Conservation (phyloP, 371 early-diverging fungal species). For the Mucor irregularis region DNA sequence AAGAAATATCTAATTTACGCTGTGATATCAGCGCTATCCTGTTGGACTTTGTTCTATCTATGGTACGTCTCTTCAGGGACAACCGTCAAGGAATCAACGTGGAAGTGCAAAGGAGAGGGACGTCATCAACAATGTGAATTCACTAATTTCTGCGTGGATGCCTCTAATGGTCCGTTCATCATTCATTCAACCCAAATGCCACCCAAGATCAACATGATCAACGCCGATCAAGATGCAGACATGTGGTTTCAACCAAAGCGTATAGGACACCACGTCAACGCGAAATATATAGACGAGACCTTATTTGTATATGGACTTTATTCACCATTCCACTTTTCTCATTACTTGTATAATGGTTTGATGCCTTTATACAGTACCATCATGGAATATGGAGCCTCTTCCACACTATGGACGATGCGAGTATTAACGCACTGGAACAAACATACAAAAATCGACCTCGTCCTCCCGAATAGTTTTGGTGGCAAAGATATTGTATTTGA, state of each 20-base stretch:
- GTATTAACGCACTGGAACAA: slow-evolving; percentile 9
- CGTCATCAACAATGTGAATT: slow-evolving; percentile 24
- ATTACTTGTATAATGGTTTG: slow-evolving; percentile 54
- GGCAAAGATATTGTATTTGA: slow-evolving; percentile 44
- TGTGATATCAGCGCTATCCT: neutral
- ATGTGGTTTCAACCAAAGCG: slow-evolving; percentile 38
- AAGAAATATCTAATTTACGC: neutral
- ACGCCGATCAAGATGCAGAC: slow-evolving; percentile 28
- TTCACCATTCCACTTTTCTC: slow-evolving; percentile 50
- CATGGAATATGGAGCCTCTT: slow-evolving; percentile 29
- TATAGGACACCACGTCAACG: neutral
- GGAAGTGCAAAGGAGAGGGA: slow-evolving; percentile 25
- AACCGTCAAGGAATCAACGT: slow-evolving; percentile 6
- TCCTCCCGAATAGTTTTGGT: slow-evolving; percentile 8
- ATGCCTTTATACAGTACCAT: slow-evolving; percentile 52
- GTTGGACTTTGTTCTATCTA: neutral
- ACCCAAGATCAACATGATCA: slow-evolving; percentile 40
- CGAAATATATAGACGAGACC: slow-evolving; percentile 37
- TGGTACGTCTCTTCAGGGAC: neutral
- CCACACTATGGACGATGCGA: slow-evolving; percentile 38
- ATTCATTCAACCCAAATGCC: slow-evolving; percentile 13
- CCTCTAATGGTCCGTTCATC: slow-evolving; percentile 16
- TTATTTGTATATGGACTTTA: slow-evolving; percentile 53
- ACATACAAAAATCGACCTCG: slow-evolving; percentile 9
- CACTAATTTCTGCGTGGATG: slow-evolving; percentile 34